Conservation (phyloP, 192 early-diverging fungal genomes). For the Coemansia asiatica region DNA sequence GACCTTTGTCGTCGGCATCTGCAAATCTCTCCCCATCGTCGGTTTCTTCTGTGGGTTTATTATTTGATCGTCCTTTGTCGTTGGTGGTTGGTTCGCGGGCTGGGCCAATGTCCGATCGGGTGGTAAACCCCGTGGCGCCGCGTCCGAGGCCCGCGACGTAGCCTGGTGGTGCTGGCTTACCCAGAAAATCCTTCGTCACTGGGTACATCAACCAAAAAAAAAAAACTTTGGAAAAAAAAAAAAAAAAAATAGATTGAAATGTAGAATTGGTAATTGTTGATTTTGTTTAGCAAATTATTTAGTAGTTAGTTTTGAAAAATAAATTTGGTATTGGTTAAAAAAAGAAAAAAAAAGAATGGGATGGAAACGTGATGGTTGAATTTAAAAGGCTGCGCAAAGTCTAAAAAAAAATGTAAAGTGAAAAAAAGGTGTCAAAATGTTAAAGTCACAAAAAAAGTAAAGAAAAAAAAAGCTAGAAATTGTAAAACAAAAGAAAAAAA, state of each 20-base stretch:
- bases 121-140: slow-evolving; percentile 97
- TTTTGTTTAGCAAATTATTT: not conserved
- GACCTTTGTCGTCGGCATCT: slow-evolving; percentile 91
- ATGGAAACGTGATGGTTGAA: too few relatives aligned
- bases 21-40: slow-evolving; percentile 55
- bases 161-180: slow-evolving; percentile 88
- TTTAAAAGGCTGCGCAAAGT: too few relatives aligned
- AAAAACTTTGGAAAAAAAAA: not conserved
- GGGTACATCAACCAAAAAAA: too few relatives aligned
- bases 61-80: slow-evolving; percentile 24
- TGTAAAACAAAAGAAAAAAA: not conserved
- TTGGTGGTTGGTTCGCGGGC: slow-evolving; percentile 71
- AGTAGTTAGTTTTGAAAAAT: not conserved
- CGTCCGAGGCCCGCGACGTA: slow-evolving; percentile 97
- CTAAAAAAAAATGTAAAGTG: too few relatives aligned
- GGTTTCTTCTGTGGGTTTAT: slow-evolving; percentile 7
- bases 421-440: not conserved
- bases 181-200: slow-evolving; percentile 83
- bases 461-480: not conserved
- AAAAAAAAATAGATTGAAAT: not conserved
- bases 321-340: not conserved
- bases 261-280: not conserved
- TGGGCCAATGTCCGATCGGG: slow-evolving; percentile 96
- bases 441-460: not conserved
- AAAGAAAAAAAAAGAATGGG: not conserved